phyloP scores from a whole-genome alignment of 306 rosid species.

The Rubus idaeus region DNA sequence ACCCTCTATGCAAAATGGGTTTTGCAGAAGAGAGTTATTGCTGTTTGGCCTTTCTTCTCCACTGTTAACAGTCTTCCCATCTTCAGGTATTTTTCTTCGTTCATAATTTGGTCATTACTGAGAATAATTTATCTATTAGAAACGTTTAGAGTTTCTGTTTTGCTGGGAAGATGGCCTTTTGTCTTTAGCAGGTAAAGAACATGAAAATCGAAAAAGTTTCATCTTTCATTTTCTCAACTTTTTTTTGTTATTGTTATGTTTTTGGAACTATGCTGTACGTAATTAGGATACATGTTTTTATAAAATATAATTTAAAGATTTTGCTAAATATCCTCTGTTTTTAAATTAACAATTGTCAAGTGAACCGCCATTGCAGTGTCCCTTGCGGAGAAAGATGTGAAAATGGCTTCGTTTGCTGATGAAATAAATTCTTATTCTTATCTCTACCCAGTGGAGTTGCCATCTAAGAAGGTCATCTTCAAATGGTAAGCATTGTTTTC shows the following conservation, averaged over 20 bases:
- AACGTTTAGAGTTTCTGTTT: neutral
- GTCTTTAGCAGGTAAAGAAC: too few relatives aligned
- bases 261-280: neutral
- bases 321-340: neutral
- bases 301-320: neutral
- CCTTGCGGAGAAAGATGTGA: constrained; percentile 65
- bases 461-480: constrained; percentile 62
- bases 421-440: constrained; percentile 82
- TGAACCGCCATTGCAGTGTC: constrained; percentile 46
- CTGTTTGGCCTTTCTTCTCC: constrained; percentile 62
- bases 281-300: neutral
- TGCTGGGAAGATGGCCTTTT: neutral
- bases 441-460: constrained; percentile 69
- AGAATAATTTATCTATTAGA: too few relatives aligned
- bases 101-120: neutral
- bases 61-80: constrained; percentile 36
- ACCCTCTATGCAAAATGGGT: constrained; percentile 44
- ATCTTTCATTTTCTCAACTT: neutral
- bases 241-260: neutral
- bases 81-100: constrained; percentile 42
- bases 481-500: constrained; percentile 60
- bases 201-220: neutral
- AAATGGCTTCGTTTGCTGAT: constrained; percentile 61
- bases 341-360: neutral
- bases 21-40: constrained; percentile 63